These are phyloP conservation scores for Penicillium freii DNA, from an alignment of 2,329 filamentous ascomycete species.

Conservation along the genomic window DNA sequence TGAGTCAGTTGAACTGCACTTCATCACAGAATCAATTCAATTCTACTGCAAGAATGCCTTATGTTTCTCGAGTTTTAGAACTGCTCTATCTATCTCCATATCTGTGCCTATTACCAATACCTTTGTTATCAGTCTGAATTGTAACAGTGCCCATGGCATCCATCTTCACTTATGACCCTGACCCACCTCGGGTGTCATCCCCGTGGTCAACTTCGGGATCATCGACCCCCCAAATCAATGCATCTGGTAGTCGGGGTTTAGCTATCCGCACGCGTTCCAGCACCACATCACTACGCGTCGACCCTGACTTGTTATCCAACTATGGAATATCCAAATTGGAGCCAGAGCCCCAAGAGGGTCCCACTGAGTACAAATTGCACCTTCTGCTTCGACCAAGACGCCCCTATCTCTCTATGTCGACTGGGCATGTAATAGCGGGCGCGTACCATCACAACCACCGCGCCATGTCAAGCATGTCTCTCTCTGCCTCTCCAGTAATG, in stretches of 20 bases:
- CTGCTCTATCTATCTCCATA: constrained; percentile 6
- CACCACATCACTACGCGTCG: constrained; percentile 41
- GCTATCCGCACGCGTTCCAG: constrained; percentile 31
- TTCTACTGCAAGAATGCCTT: constrained; percentile 19
- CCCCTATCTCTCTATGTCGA: constrained; percentile 70
- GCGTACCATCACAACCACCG: constrained; percentile 48
- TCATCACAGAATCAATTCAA: constrained; percentile 2
- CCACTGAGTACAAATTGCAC: constrained; percentile 95
- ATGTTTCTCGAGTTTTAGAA: constrained; percentile 5
- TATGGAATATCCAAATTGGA: constrained; percentile 73
- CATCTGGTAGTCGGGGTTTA: constrained; percentile 25
- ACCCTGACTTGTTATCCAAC: constrained; percentile 47
- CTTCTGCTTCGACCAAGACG: constrained; percentile 76
- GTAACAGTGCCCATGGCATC: constrained; percentile 67
- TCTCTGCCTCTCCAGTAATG: constrained; percentile 28
- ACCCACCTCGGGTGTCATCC: constrained; percentile 82
- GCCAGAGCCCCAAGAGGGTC: constrained; percentile 88
- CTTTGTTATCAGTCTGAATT: constrained; percentile 12
- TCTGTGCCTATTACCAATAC: constrained; percentile 12
- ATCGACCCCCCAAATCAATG: constrained; percentile 38
- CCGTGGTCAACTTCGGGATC: constrained; percentile 72
- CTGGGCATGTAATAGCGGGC: constrained; percentile 54
- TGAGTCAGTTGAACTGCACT: constrained; percentile 20
- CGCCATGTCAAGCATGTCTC: constrained; percentile 20
- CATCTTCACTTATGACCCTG: constrained; percentile 90